These are phyloP conservation scores for Mycosphaerella arachidis DNA, from an alignment of 2,329 filamentous ascomycete genomes.

Conservation along the genomic window DNA sequence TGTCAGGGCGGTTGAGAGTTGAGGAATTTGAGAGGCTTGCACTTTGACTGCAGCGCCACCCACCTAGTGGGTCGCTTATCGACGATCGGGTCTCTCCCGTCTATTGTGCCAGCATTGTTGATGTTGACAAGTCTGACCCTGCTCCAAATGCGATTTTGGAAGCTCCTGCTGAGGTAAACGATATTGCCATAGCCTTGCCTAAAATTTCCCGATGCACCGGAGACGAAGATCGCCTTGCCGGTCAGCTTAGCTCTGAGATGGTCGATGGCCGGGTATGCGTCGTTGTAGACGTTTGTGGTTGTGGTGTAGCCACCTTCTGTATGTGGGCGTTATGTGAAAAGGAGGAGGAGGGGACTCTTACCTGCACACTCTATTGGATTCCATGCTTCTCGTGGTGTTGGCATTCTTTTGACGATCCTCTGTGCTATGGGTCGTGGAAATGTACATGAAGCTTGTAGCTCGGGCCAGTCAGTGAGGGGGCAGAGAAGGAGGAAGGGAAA, in stretches of 20 bases:
- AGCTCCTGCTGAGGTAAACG: slow-evolving; percentile 53
- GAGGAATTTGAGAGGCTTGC: background rate
- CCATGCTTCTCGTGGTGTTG: slow-evolving; percentile 17
- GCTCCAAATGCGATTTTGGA: slow-evolving; percentile 51
- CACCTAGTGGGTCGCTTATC: slow-evolving; percentile 34
- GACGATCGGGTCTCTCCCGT: slow-evolving; percentile 8
- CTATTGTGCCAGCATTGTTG: slow-evolving; percentile 45
- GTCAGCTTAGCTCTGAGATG: slow-evolving; percentile 35
- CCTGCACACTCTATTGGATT: slow-evolving; percentile 21
- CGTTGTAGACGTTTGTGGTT: slow-evolving; percentile 21
- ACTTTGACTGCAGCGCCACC: slow-evolving; percentile 36
- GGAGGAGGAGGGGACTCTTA: background rate
- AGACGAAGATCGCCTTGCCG: slow-evolving; percentile 49
- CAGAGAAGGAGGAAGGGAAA: background rate
- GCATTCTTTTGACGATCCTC: slow-evolving; percentile 1
- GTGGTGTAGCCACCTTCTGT: slow-evolving; percentile 20
- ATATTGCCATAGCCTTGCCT: slow-evolving; percentile 51
- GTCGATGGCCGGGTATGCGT: slow-evolving; percentile 31
- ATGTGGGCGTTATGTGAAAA: background rate
- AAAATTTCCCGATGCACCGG: slow-evolving; percentile 38
- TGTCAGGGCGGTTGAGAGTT: slow-evolving; percentile 2
- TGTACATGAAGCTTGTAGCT: too few relatives aligned
- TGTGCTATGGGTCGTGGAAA: background rate
- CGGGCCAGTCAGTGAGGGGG: background rate
- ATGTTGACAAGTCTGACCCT: slow-evolving; percentile 44